Evolutionary conservation across 1,139 yeast species (phyloP).

Genomic region (Yamadazyma taylorii): DNA sequence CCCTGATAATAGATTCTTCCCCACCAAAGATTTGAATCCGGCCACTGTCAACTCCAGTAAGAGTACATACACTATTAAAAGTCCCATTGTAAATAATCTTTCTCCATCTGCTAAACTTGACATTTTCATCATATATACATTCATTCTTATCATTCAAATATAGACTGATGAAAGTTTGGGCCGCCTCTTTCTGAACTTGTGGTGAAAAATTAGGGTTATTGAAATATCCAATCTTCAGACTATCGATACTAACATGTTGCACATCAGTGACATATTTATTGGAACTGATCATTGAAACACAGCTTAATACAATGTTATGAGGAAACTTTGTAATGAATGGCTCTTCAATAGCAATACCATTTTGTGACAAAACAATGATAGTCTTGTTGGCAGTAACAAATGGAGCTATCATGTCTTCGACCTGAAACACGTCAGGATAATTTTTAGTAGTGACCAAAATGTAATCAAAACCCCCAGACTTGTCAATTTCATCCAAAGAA

Average conservation of each 20-base stretch:
- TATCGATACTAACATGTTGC: constrained; percentile 33
- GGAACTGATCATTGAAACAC: constrained; percentile 29
- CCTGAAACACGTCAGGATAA: constrained; percentile 26
- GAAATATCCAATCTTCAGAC: constrained; percentile 19
- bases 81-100: constrained; percentile 38
- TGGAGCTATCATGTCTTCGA: constrained; percentile 12
- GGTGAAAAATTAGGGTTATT: constrained; percentile 9
- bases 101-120: constrained; percentile 27
- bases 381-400: constrained; percentile 16
- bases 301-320: constrained; percentile 20
- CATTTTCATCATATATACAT: constrained; percentile 22
- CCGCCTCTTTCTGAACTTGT: constrained; percentile 2
- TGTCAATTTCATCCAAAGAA: constrained; percentile 23
- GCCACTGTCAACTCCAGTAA: constrained; percentile 31
- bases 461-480: constrained; percentile 29
- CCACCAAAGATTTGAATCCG: constrained; percentile 10
- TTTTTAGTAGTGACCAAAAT: constrained; percentile 35
- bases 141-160: constrained; percentile 21
- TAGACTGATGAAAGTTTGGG: constrained; percentile 23
- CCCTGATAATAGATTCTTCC: constrained; percentile 27
- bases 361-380: constrained; percentile 27
- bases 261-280: constrained; percentile 21
- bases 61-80: constrained; percentile 33
- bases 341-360: constrained; percentile 35
- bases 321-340: constrained; percentile 12